Evolutionary conservation across 805 yeast genomes (phyloP).

Genomic region (Clavispora asparagi): DNA sequence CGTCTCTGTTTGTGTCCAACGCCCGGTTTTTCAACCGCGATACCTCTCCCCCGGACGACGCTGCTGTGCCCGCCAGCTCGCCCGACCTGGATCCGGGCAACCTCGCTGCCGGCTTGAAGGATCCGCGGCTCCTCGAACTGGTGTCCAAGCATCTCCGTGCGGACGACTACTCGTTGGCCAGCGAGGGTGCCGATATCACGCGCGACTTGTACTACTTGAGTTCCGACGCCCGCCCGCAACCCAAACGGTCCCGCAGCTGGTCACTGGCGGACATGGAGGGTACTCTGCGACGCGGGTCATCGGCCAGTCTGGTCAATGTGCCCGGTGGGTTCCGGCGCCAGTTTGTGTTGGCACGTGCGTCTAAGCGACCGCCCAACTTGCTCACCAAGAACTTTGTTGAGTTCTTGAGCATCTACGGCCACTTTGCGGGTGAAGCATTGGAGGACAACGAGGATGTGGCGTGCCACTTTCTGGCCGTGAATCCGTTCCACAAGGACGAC

Average conservation of each 20-base stretch:
- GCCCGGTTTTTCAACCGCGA: slow-evolving; percentile 10
- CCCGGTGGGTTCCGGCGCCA: slow-evolving; percentile 85
- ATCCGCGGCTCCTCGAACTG: slow-evolving; percentile 8
- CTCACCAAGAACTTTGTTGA: slow-evolving; percentile 71
- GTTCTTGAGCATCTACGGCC: slow-evolving; percentile 74
- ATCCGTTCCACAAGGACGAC: slow-evolving; percentile 22
- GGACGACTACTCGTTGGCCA: slow-evolving; percentile 7
- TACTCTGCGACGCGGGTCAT: slow-evolving; percentile 46
- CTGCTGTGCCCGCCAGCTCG: background rate
- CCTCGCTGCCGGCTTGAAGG: background rate
- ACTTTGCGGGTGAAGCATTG: slow-evolving; percentile 79
- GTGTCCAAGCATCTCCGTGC: slow-evolving; percentile 11
- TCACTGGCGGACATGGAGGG: slow-evolving; percentile 10
- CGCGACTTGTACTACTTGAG: slow-evolving; percentile 11
- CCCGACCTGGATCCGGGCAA: background rate
- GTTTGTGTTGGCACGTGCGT: slow-evolving; percentile 37
- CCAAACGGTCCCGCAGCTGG: slow-evolving; percentile 10
- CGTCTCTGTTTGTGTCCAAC: slow-evolving; percentile 11
- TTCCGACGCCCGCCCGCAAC: slow-evolving; percentile 4
- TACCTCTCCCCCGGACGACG: slow-evolving; percentile 2
- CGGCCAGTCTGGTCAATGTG: slow-evolving; percentile 63
- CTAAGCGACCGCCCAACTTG: slow-evolving; percentile 34
- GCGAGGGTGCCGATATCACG: slow-evolving; percentile 17
- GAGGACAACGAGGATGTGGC: slow-evolving; percentile 61
- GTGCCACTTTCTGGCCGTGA: slow-evolving; percentile 37